A percentile compares a stretch with the other conserved stretches of the same genome.
Conservation (phyloP, 1,139 yeast species). For the Debaryomycetaceae sp. region DNA sequence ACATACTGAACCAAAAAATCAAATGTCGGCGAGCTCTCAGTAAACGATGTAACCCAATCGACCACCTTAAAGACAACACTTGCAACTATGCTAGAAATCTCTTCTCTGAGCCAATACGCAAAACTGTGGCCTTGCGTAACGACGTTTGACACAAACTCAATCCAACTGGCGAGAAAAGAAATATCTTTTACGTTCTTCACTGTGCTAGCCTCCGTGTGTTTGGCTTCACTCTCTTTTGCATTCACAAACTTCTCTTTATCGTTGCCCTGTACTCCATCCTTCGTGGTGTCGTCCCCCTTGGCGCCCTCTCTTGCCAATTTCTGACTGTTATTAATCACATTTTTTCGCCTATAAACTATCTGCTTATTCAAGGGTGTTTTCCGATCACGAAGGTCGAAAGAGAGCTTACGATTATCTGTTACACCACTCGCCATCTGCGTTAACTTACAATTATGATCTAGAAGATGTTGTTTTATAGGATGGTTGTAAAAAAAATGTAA, state of each 20-base stretch:
- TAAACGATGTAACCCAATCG: neutral
- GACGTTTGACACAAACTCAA: neutral
- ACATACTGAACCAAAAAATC: slow-evolving; percentile 1
- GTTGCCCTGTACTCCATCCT: neutral
- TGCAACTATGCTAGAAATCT: slow-evolving; percentile 1
- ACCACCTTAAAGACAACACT: neutral
- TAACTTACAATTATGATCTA: neutral
- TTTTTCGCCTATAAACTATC: neutral
- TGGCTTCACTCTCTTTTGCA: neutral
- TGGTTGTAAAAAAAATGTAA: neutral
- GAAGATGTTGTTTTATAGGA: neutral
- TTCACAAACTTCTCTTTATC: neutral
- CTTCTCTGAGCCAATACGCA: slow-evolving; percentile 7
- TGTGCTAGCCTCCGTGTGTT: neutral
- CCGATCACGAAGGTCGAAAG: neutral
- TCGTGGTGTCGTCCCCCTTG: neutral
- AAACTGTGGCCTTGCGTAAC: neutral
- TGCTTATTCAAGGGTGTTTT: neutral
- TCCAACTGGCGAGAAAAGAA: neutral
- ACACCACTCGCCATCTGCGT: neutral
- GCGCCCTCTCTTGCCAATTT: neutral
- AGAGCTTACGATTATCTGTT: neutral
- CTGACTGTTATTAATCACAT: neutral
- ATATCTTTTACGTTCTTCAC: neutral
- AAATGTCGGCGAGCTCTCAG: slow-evolving; percentile 1